Evolutionary conservation across 257 asterid genomes (phyloP).

Genomic region (Verbascum thapsus): DNA sequence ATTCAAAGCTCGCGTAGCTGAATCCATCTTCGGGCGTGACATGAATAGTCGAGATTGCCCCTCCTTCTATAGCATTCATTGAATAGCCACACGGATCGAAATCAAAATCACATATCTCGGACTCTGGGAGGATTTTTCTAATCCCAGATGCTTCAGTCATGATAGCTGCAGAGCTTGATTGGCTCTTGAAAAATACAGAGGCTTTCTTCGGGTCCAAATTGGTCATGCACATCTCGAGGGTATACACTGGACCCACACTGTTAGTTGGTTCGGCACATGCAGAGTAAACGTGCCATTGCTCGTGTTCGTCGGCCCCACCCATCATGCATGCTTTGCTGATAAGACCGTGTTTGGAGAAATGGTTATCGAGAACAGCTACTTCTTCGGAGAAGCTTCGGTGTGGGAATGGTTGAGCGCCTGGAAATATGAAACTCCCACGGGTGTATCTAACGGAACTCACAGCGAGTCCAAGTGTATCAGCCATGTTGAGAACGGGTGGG

Average conservation of each 20-base stretch:
- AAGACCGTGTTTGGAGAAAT: conserved; percentile 35
- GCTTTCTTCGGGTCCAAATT: conserved; percentile 39
- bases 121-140: conserved; percentile 38
- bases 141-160: conserved; percentile 47
- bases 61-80: too few species aligned
- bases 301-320: conserved; percentile 37
- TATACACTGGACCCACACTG: conserved; percentile 17
- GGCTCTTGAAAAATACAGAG: conserved; percentile 42
- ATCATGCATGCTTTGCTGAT: conserved; percentile 38
- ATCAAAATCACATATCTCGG: conserved; percentile 40
- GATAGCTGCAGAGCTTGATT: conserved; percentile 34
- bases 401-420: conserved; percentile 43
- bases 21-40: too few species aligned
- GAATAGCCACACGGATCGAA: too few species aligned
- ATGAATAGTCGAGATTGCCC: too few species aligned
- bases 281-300: conserved; percentile 45
- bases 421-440: conserved; percentile 45
- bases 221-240: conserved; percentile 49
- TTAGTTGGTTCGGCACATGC: conserved; percentile 27
- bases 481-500: conserved; percentile 40
- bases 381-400: conserved; percentile 45
- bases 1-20: conserved; percentile 47
- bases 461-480: conserved; percentile 31
- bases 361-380: conserved; percentile 37
- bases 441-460: conserved; percentile 41